These are phyloP conservation scores for Polysphondylium violaceum DNA, from an alignment of 78 protist species.

Conservation along the genomic window DNA sequence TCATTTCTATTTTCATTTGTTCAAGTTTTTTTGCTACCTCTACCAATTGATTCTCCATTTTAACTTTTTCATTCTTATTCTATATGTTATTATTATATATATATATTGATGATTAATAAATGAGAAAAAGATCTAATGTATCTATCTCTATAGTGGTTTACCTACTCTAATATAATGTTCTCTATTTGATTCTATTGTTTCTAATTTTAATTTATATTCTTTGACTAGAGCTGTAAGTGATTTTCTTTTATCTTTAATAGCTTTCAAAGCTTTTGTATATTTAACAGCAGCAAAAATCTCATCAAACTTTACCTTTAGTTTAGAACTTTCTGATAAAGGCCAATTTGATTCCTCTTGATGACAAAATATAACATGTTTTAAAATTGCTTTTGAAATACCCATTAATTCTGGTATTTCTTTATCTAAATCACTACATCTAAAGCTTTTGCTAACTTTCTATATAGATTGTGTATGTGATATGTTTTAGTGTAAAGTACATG, in stretches of 20 bases:
- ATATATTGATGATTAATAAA: background rate
- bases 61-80: background rate
- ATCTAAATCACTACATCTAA: constrained; percentile 91
- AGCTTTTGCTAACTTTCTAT: constrained; percentile 74
- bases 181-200: constrained; percentile 12
- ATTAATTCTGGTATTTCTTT: constrained; percentile 83
- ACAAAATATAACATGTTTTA: constrained; percentile 98
- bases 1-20: background rate
- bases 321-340: constrained; percentile 91
- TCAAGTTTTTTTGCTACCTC: background rate
- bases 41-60: background rate
- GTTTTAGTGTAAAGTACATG: constrained; percentile 45
- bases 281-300: constrained; percentile 96
- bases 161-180: constrained; percentile 29
- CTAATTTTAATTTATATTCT: constrained; percentile 50
- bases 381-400: constrained; percentile 96
- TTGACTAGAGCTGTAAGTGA: constrained; percentile 30
- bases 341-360: constrained; percentile 99
- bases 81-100: no score
- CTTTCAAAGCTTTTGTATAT: constrained; percentile 75
- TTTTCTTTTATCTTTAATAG: constrained; percentile 66
- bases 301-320: constrained; percentile 96
- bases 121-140: background rate
- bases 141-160: background rate
- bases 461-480: constrained; percentile 7